Evolutionary conservation across 2,329 filamentous ascomycete genomes (phyloP), one percentile per base, ranked within the genome.

Genomic region (Hypoxylon sp.): DNA sequence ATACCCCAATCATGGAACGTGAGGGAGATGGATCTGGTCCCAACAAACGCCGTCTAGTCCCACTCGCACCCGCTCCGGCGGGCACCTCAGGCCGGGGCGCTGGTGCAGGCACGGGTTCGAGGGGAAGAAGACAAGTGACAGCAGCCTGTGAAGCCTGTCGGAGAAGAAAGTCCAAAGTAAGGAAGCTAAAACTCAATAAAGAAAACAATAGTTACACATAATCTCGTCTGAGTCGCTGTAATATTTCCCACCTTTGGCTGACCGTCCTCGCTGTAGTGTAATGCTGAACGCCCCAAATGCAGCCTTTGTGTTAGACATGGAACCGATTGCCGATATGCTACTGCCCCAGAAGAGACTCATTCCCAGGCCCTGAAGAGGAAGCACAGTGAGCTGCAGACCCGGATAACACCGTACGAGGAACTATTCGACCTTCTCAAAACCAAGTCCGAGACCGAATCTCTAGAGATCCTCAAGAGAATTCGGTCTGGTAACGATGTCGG

Each of bases 381-480:
- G 65, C 76, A 71, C 59, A 66, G 65, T 53, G 74, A 77, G 39
- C 59, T 78, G n/a, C 74, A 76, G 60, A 67, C 55, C 44, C 74
- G 73, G 11, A 74, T 74, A 10, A 71, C 72, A 11, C 69, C 76
- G 1, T 75, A 74, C 53, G 72, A 77, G 58, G 72, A 78, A 63
- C 69, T 79, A 19, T 78, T 73, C 62, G 73, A 74, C 2, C 57
- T 78, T 10, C 71, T 74, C 22, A 59, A 66, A 50, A 66, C 57
- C 24, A 70, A 71, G 44, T 59, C 72, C 33, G 66, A 80, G 1
- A 37, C 63, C 5, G 80, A 82, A 14, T 80, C 81, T 19, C 66
- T 74, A 4, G 74, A 76, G 17, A 68, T 83, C 13, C 66, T 83
- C 3, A 70, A 70, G 4, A 76, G 75, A n/a, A 77, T 83, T 11